A percentile compares a stretch with the other conserved stretches of the same genome.
Evolutionary conservation across 495 filamentous ascomycete genomes (phyloP).

Genomic region (Podospora pseudoanserina): DNA sequence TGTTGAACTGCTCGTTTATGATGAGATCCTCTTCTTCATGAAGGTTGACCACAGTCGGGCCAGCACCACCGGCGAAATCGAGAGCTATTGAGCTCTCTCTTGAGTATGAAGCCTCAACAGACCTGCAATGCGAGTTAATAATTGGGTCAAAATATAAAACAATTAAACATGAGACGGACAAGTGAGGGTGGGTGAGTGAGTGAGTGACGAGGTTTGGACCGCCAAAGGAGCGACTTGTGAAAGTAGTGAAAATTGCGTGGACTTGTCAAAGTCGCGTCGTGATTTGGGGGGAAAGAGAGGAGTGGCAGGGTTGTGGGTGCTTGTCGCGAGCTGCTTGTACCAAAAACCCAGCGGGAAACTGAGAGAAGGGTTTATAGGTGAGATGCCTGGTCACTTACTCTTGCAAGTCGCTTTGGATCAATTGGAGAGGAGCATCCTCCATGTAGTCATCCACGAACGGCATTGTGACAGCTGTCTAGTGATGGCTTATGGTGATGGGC

Average conservation of each 20-base stretch:
- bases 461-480: slow-evolving; percentile 11
- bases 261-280: background rate
- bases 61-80: background rate
- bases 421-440: slow-evolving; percentile 13
- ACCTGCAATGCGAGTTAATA: background rate
- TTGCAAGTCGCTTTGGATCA: slow-evolving; percentile 26
- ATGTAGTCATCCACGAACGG: slow-evolving; percentile 16
- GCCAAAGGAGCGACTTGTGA: background rate
- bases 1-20: slow-evolving; percentile 5
- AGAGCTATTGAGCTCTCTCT: background rate
- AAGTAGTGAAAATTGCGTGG: background rate
- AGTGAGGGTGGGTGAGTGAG: background rate
- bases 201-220: background rate
- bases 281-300: background rate
- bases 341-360: background rate
- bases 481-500: background rate
- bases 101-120: slow-evolving; percentile 1
- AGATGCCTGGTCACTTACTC: slow-evolving; percentile 20
- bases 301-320: background rate
- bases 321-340: background rate
- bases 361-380: background rate
- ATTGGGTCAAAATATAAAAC: background rate
- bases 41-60: slow-evolving; percentile 24
- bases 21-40: slow-evolving; percentile 9
- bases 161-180: background rate